Conservation (phyloP, 129 eudicot genomes). For the Arctium minus region DNA sequence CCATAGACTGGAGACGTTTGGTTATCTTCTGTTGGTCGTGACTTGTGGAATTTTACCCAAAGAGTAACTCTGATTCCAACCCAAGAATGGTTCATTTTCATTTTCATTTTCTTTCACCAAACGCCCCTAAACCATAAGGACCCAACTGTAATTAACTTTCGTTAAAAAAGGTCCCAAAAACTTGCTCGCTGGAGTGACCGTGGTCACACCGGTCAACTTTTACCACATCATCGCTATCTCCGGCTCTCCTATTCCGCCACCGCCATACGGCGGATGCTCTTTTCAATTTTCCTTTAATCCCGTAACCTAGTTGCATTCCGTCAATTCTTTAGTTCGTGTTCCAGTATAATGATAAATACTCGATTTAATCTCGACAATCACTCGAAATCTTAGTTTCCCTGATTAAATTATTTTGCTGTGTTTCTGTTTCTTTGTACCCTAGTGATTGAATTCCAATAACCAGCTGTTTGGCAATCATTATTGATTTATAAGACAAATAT, state of each 20-base stretch:
- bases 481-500: neutral
- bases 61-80: too few relatives aligned
- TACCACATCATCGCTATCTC: neutral
- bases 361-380: neutral
- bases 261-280: constrained; percentile 3
- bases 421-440: constrained; percentile 15
- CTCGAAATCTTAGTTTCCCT: neutral
- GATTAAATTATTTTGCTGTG: neutral
- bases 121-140: neutral
- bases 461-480: neutral
- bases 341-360: neutral
- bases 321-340: neutral
- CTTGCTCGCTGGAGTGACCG: neutral
- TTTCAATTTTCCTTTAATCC: neutral
- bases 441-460: neutral
- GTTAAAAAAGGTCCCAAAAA: neutral
- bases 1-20: too few relatives aligned
- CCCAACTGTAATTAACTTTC: neutral
- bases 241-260: constrained; percentile 9
- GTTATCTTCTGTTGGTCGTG: too few relatives aligned
- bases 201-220: neutral
- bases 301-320: neutral
- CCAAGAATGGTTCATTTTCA: too few relatives aligned
- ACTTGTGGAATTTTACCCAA: too few relatives aligned
- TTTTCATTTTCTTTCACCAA: too few relatives aligned